phyloP scores from a whole-genome alignment of 2,329 filamentous ascomycete species.

The Fusarium coicis region DNA sequence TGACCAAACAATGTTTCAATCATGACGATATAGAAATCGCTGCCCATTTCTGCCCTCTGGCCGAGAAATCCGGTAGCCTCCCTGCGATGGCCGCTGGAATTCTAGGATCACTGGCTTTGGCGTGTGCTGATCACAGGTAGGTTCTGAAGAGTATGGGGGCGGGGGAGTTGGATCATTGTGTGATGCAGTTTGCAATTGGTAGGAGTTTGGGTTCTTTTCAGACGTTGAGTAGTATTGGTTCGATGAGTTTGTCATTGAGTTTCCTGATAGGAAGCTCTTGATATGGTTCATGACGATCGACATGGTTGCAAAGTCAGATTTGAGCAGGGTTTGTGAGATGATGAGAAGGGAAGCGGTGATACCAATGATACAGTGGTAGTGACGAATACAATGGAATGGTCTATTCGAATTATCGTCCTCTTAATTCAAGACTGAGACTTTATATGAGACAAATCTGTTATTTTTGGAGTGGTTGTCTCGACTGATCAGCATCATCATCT shows the following conservation, averaged over 20 bases:
- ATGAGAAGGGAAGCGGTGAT: neutral
- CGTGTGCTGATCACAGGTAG: neutral
- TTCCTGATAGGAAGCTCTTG: conserved; percentile 1
- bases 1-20: neutral
- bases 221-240: neutral
- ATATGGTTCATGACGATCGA: conserved; percentile 5
- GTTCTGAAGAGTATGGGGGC: conserved; percentile 1
- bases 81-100: conserved; percentile 17
- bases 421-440: neutral
- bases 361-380: neutral
- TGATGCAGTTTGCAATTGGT: neutral
- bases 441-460: neutral
- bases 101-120: conserved; percentile 10
- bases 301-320: neutral
- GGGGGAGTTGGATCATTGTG: neutral
- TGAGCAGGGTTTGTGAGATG: neutral
- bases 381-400: neutral
- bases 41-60: neutral
- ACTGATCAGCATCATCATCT: conserved; percentile 1
- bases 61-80: neutral
- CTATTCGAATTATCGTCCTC: neutral
- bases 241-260: neutral
- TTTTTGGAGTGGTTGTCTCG: neutral
- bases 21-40: conserved; percentile 3
- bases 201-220: conserved; percentile 3